A percentile compares a stretch with the other conserved stretches of the same genome.
These are phyloP conservation scores for Gliomastix tumulicola DNA, from an alignment of 2,329 filamentous ascomycete genomes.

Conservation along the genomic window DNA sequence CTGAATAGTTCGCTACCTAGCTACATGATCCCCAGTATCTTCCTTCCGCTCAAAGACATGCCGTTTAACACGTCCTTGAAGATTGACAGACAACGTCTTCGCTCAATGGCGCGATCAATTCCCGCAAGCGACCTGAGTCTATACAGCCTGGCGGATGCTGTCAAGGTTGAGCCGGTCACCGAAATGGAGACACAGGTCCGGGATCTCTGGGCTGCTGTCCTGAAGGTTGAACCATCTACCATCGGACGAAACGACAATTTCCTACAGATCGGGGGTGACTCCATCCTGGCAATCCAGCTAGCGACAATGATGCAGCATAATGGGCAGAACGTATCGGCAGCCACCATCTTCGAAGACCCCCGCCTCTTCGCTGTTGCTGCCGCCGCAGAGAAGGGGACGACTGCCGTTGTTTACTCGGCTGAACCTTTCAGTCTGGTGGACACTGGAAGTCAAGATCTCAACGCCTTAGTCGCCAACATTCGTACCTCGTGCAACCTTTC, in stretches of 20 bases:
- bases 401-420: too few relatives aligned
- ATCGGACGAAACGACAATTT: conserved; percentile 21
- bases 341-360: conserved; percentile 2
- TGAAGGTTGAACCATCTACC: neutral
- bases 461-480: too few relatives aligned
- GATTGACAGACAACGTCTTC: conserved; percentile 5
- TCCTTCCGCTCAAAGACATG: conserved; percentile 4
- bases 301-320: too few relatives aligned
- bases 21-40: conserved; percentile 9
- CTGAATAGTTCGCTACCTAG: conserved; percentile 3
- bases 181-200: neutral
- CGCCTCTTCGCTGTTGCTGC: conserved; percentile 1
- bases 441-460: too few relatives aligned
- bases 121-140: neutral
- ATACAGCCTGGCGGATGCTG: neutral
- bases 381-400: neutral
- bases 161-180: neutral
- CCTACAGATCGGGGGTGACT: conserved; percentile 39
- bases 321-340: conserved; percentile 3
- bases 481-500: neutral
- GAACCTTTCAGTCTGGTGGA: neutral
- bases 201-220: conserved; percentile 1
- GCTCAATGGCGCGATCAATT: too few relatives aligned
- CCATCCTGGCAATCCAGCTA: conserved; percentile 37
- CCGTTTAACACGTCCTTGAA: conserved; percentile 4